Evolutionary conservation across 2,329 filamentous ascomycete genomes (phyloP).

Genomic region (Aspergillus chevalieri): DNA sequence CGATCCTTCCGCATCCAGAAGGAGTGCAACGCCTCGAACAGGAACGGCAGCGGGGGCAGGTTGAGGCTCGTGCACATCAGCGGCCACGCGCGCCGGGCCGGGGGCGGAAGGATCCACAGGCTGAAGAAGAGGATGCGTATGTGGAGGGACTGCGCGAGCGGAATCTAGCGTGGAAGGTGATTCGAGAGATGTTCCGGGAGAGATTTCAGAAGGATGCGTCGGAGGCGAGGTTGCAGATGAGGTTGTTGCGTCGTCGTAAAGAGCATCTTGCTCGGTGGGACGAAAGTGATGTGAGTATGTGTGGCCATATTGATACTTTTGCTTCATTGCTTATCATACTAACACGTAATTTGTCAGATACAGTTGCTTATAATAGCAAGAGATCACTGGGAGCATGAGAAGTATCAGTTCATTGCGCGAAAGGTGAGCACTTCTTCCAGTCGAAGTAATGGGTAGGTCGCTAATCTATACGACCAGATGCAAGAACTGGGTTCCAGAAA

Average conservation of each 20-base stretch:
- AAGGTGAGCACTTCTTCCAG: slow-evolving; percentile 22
- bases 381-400: slow-evolving; percentile 33
- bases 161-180: slow-evolving; percentile 33
- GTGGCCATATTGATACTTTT: slow-evolving; percentile 5
- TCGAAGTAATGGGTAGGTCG: neutral
- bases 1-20: slow-evolving; percentile 35
- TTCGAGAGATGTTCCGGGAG: slow-evolving; percentile 31
- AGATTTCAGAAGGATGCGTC: slow-evolving; percentile 33
- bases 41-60: slow-evolving; percentile 25
- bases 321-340: neutral
- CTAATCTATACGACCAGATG: slow-evolving; percentile 14
- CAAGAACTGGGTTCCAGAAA: slow-evolving; percentile 30
- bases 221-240: slow-evolving; percentile 39
- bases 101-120: slow-evolving; percentile 30
- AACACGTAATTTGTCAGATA: slow-evolving; percentile 21
- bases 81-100: slow-evolving; percentile 26
- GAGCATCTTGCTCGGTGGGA: slow-evolving; percentile 33
- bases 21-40: slow-evolving; percentile 34
- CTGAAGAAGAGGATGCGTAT: slow-evolving; percentile 35
- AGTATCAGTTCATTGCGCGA: slow-evolving; percentile 32
- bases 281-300: slow-evolving; percentile 42
- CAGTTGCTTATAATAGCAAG: slow-evolving; percentile 31
- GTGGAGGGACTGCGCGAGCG: slow-evolving; percentile 33
- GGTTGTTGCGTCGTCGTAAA: slow-evolving; percentile 32
- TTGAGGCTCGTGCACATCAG: slow-evolving; percentile 20